Percentiles rank a stretch among this genome's conserved stretches.
These are phyloP conservation scores for Yamadazyma conglobata DNA, from an alignment of 1,139 yeast species.

Conservation along the genomic window DNA sequence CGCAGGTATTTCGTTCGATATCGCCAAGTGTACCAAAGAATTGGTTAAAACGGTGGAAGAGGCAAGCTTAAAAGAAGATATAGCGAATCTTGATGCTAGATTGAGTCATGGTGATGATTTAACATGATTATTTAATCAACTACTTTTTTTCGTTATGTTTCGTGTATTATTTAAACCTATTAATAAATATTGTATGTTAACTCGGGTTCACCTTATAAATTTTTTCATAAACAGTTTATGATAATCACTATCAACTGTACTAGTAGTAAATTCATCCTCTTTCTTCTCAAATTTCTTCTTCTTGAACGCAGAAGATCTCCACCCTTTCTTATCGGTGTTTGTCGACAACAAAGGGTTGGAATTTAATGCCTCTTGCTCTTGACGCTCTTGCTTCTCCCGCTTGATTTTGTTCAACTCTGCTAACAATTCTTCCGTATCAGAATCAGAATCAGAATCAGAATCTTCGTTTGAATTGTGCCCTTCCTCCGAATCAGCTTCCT, in stretches of 20 bases:
- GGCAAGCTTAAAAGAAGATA: conserved; percentile 81
- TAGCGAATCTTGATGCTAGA: conserved; percentile 50
- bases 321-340: conserved; percentile 28
- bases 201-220: conserved; percentile 43
- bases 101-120: conserved; percentile 37
- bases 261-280: conserved; percentile 51
- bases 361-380: conserved; percentile 13
- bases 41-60: conserved; percentile 94
- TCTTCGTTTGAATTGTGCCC: conserved; percentile 4
- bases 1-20: conserved; percentile 94
- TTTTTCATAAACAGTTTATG: conserved; percentile 70
- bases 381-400: conserved; percentile 29
- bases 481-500: not conserved
- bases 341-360: conserved; percentile 44
- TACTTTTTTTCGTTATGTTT: conserved; percentile 1
- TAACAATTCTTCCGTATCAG: conserved; percentile 12
- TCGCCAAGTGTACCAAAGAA: conserved; percentile 94
- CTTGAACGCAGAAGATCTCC: conserved; percentile 56
- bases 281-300: conserved; percentile 22
- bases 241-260: conserved; percentile 62
- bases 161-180: conserved; percentile 9
- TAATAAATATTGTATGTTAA: not conserved
- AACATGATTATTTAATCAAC: conserved; percentile 17
- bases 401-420: conserved; percentile 54
- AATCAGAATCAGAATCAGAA: conserved; percentile 11